phyloP scores from a whole-genome alignment of 1,284 basidiomycete species.

The Naganishia liquefaciens region DNA sequence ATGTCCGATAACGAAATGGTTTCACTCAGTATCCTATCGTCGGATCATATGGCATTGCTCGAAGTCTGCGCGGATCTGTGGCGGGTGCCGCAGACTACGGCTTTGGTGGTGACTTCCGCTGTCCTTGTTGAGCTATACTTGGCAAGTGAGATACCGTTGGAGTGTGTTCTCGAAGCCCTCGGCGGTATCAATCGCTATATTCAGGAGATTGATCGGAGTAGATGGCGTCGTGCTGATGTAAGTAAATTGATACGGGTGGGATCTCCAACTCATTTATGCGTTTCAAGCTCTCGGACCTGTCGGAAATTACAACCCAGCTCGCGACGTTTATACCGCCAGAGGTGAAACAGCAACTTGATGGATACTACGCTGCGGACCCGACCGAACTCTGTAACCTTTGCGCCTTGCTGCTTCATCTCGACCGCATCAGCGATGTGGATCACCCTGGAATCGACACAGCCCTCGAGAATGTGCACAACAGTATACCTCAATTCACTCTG shows the following conservation, averaged over 20 bases:
- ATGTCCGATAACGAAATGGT: constrained; percentile 96
- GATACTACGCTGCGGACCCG: constrained; percentile 21
- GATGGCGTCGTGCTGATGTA: constrained; percentile 81
- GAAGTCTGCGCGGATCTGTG: constrained; percentile 85
- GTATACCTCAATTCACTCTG: constrained; percentile 1
- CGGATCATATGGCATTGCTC: constrained; percentile 76
- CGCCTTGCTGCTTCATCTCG: constrained; percentile 57
- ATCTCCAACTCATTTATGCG: neutral
- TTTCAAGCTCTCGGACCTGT: constrained; percentile 12
- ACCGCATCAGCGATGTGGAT: constrained; percentile 76
- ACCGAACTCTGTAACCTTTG: constrained; percentile 21
- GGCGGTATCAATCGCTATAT: constrained; percentile 69
- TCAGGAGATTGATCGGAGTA: constrained; percentile 65
- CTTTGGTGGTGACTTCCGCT: constrained; percentile 78
- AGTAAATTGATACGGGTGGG: constrained; percentile 44
- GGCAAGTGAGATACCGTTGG: constrained; percentile 80
- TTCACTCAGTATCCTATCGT: constrained; percentile 86
- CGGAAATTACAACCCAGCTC: constrained; percentile 8
- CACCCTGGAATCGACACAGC: constrained; percentile 58
- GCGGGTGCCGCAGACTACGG: constrained; percentile 79
- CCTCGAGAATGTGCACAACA: constrained; percentile 15
- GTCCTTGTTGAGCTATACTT: constrained; percentile 86
- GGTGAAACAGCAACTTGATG: constrained; percentile 14
- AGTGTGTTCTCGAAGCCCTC: constrained; percentile 89
- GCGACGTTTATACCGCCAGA: constrained; percentile 10